Evolutionary conservation across 371 early-diverging fungal species (phyloP).

Genomic region (Mortierella sp.): DNA sequence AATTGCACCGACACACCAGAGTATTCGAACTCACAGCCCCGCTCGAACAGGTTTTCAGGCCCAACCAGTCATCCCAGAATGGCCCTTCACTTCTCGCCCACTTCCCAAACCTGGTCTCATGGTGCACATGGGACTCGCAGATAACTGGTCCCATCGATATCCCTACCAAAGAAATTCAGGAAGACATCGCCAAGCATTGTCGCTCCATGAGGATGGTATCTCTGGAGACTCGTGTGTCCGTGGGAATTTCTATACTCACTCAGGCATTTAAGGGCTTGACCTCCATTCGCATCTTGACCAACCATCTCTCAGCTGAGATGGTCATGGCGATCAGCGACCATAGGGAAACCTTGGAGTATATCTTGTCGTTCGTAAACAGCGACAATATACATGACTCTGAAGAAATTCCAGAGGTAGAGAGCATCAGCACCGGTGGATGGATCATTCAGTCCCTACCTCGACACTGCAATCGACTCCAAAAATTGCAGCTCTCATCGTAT

Average conservation of each 20-base stretch:
- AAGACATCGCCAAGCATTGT: background rate
- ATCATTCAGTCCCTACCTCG: background rate
- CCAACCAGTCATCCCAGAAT: background rate
- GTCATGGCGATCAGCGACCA: constrained; percentile 4
- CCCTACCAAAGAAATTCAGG: background rate
- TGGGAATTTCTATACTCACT: background rate
- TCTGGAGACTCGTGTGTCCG: too few species aligned
- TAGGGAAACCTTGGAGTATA: background rate
- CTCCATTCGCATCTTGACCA: background rate
- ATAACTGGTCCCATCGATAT: background rate
- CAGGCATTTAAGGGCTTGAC: background rate
- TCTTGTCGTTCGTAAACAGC: background rate
- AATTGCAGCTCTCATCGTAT: background rate
- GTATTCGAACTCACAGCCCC: too few species aligned
- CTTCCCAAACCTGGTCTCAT: background rate
- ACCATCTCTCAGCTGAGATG: background rate
- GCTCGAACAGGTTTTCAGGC: too few species aligned
- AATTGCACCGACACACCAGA: too few species aligned
- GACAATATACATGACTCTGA: background rate
- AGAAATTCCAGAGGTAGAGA: background rate
- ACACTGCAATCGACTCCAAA: background rate
- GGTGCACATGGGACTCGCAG: background rate
- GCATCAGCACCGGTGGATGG: background rate
- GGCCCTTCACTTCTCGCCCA: background rate
- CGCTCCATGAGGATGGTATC: too few species aligned